phyloP scores from a whole-genome alignment of 495 filamentous ascomycete species.

The Aspergillus ostianus region DNA sequence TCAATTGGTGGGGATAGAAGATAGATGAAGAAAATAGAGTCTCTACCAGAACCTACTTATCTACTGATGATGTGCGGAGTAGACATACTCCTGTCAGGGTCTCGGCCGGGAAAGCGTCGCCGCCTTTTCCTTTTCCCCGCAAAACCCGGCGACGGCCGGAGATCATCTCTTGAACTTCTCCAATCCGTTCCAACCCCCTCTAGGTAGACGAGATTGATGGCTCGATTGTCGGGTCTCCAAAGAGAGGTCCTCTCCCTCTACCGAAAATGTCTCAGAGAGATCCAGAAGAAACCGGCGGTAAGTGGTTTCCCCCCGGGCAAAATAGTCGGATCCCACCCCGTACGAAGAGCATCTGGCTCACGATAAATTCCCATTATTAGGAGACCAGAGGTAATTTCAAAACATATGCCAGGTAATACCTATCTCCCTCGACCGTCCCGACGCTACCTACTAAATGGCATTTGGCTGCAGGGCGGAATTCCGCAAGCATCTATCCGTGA shows the following conservation, averaged over 20 bases:
- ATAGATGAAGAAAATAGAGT: no score
- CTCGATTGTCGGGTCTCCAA: slow-evolving; percentile 81
- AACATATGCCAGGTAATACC: slow-evolving; percentile 52
- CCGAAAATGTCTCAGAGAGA: slow-evolving; percentile 76
- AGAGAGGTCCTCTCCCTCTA: slow-evolving; percentile 85
- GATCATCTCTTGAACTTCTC: neutral
- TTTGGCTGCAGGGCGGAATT: slow-evolving; percentile 66
- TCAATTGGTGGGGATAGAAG: no score
- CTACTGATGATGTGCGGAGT: no score
- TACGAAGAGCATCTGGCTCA: neutral
- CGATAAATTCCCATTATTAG: slow-evolving; percentile 27
- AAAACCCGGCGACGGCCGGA: slow-evolving; percentile 7
- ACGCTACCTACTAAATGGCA: slow-evolving; percentile 7
- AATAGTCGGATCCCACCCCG: neutral
- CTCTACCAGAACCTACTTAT: no score
- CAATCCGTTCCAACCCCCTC: slow-evolving; percentile 10
- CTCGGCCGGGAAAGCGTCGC: slow-evolving; percentile 9
- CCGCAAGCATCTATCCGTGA: slow-evolving; percentile 61
- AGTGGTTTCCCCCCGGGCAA: slow-evolving; percentile 22
- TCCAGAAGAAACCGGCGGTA: slow-evolving; percentile 77
- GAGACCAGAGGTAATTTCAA: slow-evolving; percentile 53
- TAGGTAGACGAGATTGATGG: slow-evolving; percentile 30
- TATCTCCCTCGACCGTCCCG: neutral
- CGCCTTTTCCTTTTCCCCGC: neutral
- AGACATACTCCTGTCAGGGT: no score